Conservation (phyloP, 805 yeast species). For the Spathaspora gorwiae region DNA sequence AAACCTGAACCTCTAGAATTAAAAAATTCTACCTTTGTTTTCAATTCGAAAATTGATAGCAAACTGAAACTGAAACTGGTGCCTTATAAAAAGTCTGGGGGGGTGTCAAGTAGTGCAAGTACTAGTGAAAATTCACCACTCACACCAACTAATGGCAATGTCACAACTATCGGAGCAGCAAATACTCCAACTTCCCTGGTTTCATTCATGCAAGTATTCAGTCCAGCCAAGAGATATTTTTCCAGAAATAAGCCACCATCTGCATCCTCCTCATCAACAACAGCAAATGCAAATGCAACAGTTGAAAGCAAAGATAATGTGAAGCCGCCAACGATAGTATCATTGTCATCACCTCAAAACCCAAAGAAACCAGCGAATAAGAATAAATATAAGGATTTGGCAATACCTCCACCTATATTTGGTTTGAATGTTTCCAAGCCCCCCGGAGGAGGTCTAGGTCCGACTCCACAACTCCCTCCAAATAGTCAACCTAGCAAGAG, state of each 20-base stretch:
- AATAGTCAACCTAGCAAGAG: neutral
- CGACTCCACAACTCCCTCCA: neutral
- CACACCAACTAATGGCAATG: conserved; percentile 23
- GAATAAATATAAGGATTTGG: conserved; percentile 18
- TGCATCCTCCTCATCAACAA: conserved; percentile 5
- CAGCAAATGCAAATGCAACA: neutral
- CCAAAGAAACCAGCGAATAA: neutral
- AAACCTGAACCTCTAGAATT: conserved; percentile 7
- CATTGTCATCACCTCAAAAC: conserved; percentile 19
- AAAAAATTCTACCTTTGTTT: neutral
- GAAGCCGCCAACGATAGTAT: conserved; percentile 24
- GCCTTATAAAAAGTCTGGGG: no score
- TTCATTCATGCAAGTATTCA: conserved; percentile 20
- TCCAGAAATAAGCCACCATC: conserved; percentile 18
- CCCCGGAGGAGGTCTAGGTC: neutral
- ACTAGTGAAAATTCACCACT: conserved; percentile 7
- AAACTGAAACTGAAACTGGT: no score
- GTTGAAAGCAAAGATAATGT: conserved; percentile 7
- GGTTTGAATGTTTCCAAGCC: conserved; percentile 9
- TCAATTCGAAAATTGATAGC: no score
- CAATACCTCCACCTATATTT: conserved; percentile 37
- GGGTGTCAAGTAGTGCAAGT: neutral
- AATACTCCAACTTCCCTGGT: conserved; percentile 29
- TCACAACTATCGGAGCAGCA: conserved; percentile 33
- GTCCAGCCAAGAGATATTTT: conserved; percentile 37